Evolutionary conservation across 345 rosid genomes (phyloP), one percentile per base, ranked within the genome.

Genomic region (Rhizophora apiculata): DNA sequence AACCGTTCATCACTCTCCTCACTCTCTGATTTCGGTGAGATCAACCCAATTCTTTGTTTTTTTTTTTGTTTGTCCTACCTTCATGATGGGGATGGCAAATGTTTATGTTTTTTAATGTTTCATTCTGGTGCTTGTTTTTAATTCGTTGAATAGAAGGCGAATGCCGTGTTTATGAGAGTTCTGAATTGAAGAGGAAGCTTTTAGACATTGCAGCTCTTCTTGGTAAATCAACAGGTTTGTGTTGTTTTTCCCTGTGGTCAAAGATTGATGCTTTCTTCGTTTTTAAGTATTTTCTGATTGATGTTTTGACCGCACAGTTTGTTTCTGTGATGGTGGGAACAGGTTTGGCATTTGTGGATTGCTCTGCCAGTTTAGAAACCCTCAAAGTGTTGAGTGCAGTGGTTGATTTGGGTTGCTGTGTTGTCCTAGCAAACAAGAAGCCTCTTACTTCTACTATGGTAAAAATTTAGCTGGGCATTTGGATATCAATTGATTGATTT

Each of bases 351-450:
- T 64, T 88, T 56, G 88, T 89, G 55, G 98, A 94, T 85, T 89
- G 96, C 83, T 89, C 98, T 55, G 97, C 98, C 21, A 88, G 90
- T 78, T 69, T 79, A 0, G 89, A 85, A 62, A 89, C 90, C 36
- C 62, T 83, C 66, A 80, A 77, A 62, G 51, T 91, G 60, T 78
- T 91, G 72, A 80, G 69, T 30, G 78, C 72, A 76, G 89, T 76
- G 64, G 85, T 85, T 55, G 91, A 86, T 58, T 66, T 80, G 64
- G 87, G 97, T 69, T 88, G 97, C 74, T 91, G 89, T 61, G n/a
- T 81, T 37, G 89, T 94, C 81, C 69, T 94, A 66, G 98, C 98
- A 55, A 91, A 94, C 74, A 94, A 94, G 83, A 94, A 91, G 80
- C 97, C 98, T 76, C 89, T 89, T 68, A 89, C 98, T 20, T 82